phyloP scores from a whole-genome alignment of 2,329 filamentous ascomycete genomes.

The Tolypocladium inflatum region DNA sequence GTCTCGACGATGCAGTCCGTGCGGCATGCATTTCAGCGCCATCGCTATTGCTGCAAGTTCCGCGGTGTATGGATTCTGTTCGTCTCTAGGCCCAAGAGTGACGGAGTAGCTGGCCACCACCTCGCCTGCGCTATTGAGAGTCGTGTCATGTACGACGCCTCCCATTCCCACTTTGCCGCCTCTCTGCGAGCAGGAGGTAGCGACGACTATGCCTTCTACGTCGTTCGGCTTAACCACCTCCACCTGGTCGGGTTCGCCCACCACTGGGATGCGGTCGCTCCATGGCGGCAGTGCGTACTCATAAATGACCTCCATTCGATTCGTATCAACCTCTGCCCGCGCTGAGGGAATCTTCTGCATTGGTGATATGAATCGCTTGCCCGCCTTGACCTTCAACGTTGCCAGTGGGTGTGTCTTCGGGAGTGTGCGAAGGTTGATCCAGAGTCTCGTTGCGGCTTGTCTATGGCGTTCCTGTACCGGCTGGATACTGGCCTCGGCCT shows the following conservation, averaged over 20 bases:
- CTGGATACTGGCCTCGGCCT: not conserved
- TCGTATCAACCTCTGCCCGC: not conserved
- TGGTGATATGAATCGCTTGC: slow-evolving; percentile 1
- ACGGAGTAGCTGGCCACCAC: slow-evolving; percentile 5
- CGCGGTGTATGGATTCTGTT: slow-evolving; percentile 9
- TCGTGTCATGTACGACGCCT: slow-evolving; percentile 1
- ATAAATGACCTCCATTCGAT: slow-evolving; percentile 4
- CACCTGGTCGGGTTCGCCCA: not conserved
- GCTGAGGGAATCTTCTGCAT: not conserved
- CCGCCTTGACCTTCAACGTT: not conserved
- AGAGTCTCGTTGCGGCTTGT: not conserved
- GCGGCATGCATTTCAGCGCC: slow-evolving; percentile 4
- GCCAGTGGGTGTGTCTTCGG: slow-evolving; percentile 1
- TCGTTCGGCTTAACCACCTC: not conserved
- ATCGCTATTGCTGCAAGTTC: slow-evolving; percentile 6
- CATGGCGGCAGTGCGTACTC: slow-evolving; percentile 1
- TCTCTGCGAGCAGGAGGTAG: slow-evolving; percentile 2
- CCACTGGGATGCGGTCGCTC: not conserved
- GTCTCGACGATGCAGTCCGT: slow-evolving; percentile 3
- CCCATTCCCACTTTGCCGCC: slow-evolving; percentile 4
- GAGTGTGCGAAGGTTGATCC: not conserved
- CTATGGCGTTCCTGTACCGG: slow-evolving; percentile 2
- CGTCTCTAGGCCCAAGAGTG: slow-evolving; percentile 5
- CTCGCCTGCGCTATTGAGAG: not conserved
- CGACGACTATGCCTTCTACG: slow-evolving; percentile 2